Base-by-base conservation (phyloP, 2,329 filamentous ascomycete species). In the Rutstroemia sp. region DNA sequence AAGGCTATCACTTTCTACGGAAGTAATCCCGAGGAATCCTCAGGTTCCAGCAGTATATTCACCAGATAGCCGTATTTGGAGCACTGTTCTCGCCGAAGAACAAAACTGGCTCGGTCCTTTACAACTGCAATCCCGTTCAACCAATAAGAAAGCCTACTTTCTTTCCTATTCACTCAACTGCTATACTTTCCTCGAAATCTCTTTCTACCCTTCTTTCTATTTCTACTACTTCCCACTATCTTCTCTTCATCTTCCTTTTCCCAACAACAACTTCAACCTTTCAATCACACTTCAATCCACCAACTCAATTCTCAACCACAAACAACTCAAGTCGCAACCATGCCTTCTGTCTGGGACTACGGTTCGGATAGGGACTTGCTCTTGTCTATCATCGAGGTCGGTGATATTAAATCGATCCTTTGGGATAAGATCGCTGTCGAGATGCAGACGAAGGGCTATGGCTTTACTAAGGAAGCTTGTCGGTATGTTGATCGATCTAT, bases 391-490 rank as follows among this genome's bases (percentile, higher is more conserved):
- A 67, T 69, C 30, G 64, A 64, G 3, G 60, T 58, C 16, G 62
- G 61, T n/a, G 48, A 58, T 12, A 39, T 68, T 2, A 64, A 63
- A 25, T 40, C 52, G 7, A 63, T 66, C 21, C 50, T 60, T 8
- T 69, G 67, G 67, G 49, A 56, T 5, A 49, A 27, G 1, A 61
- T 69, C 14, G 39, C 67, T 5, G 53, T 30, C 0, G 54, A 52
- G 23, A 62, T 69, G 58, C n/a, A 49, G 1, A 17, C 34, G 7
- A 64, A 65, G 44, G 60, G 61, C 12, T 62, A 68, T 44, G 59
- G 40, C 25, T 67, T 67, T 49, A 62, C 61, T 8, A 60, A 64
- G 21, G 67, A 69, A 52, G 67, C 62, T 8, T 69, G 67, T 23
- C 62, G 67, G 67, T 68, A 65, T 30, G 66, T 61, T 2, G 30